Base-by-base conservation (phyloP, 495 filamentous ascomycete species). In the Aspergillus bertholletiae region DNA sequence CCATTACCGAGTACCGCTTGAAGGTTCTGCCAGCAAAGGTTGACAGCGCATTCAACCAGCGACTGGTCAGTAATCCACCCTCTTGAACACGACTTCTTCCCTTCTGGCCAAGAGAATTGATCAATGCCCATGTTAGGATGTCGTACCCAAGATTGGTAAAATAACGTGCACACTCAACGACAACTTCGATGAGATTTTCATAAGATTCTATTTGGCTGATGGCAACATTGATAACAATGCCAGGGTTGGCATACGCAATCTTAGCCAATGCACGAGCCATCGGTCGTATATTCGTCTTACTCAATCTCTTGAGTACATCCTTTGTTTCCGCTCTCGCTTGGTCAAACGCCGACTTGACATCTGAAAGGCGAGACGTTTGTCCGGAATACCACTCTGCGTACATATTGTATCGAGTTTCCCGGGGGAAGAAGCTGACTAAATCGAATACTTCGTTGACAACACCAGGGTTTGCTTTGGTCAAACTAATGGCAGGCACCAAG, bases 131-230 rank as follows among this genome's bases (percentile, higher is more conserved):
- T 27, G 90, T 88, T 49, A 97, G 78, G 37, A 97, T 88, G 66
- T 99, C 95, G 63, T 96, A 96, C 1, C 86, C 93, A 24, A 97
- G 79, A 50, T 88, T 84, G 1, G 93, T 96, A 63, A 97, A 96
- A 61, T 96, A 96, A 58, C 88, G 86, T 27, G 88, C 90, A 62
- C 90, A 96, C 65, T 96, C 90, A 26, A 97, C 90, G 47, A 99
- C 88, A 8, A 88, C 87, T 53, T 96, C 90, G 53, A 93, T 92
- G 30, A 97, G 80, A 63, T 97, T 97, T 63, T 87, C 88, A 67
- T 97, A 97, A 0, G 85, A 81, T 69, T 97, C 91, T 43, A 96
- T 91, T 62, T 96, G 91, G 28, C 78, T 81, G 51, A 97, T 80
- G 11, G 91, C 88, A 39, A 92, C 84, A 59, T 84, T 84, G 74